Base-by-base conservation (phyloP, 2,329 filamentous ascomycete species). In the Colletotrichum echinochloae region DNA sequence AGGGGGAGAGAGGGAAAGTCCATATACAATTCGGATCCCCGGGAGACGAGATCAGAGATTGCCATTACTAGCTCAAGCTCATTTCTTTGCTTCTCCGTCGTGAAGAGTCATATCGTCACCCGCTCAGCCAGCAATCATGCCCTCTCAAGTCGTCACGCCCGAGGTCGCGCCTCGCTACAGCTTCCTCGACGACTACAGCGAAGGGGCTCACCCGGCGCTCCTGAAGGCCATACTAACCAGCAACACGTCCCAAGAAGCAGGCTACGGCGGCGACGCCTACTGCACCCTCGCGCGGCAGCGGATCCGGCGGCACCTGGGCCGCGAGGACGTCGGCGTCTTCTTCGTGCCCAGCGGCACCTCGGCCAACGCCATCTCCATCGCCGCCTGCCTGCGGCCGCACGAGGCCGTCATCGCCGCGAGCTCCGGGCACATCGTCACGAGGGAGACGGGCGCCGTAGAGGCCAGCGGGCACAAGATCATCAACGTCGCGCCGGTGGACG, bases 401-500 rank as follows among this genome's bases (percentile, higher is more conserved):
- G 85, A 87, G 67, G 84, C 85, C 1, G 84, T 87, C 23, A 82
- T 87, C n/a, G 83, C 85, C 4, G 80, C 84, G 1, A 82, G 82
- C 30, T 82, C 84, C 0, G 85, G 85, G 0, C 85, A 87, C 56
- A 86, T 87, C 39, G 83, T 85, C 6, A 81, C 79, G 11, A 80
- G 84, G 33, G 85, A 87, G 73, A 85, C 85, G 0, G 85, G 85
- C 1, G 85, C 85, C 0, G 83, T 87, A 6, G 85, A 87, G 70
- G 84, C 84, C 1, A 83, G 81, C 7, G 85, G 85, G 0, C 85
- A 87, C 76, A 87, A 87, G 70, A 84, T 86, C 48, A 87, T 87
- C 74, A 80, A 82, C 1, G 84, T 85, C 0, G 78, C 79, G 0
- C 82, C 83, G 0, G 75, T 79, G 0, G 80, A 84, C 44, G 85